Base-by-base conservation (phyloP, 2,329 filamentous ascomycete species). In the Botryotinia globosa region DNA sequence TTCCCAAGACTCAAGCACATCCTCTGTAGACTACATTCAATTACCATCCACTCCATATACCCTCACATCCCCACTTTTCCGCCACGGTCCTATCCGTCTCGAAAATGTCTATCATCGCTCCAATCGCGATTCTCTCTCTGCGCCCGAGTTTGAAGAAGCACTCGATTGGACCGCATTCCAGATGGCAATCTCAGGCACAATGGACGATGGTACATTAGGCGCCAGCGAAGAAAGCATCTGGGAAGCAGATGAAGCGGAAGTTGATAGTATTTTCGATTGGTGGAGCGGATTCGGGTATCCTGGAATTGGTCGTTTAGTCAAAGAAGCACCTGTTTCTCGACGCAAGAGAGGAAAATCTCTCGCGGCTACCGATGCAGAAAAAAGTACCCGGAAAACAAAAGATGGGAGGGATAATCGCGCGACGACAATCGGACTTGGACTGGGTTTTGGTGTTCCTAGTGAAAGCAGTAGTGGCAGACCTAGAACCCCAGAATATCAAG, bases 141-240 rank as follows among this genome's bases (percentile, higher is more conserved):
- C 73, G 62, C 25, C 72, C 56, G 39, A 69, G n/a, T 72, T 74
- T 44, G 87, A 88, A 68, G 86, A 86, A 65, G 85, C 83, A 14
- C 80, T 90, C 5, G 88, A 91, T 82, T 90, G 88, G 88, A 88
- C 86, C 9, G 88, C 88, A 5, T 90, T 90, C 78, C 88, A 91
- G 80, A 89, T 90, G 85, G 88, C 89, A 25, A 89, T 90, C 67
- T 81, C 87, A 0, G 88, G 88, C 59, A 87, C 86, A 8, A 85
- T 86, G 3, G 86, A 85, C 44, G 87, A 88, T 75, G 82, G 87
- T 6, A 67, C 69, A 4, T 39, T 63, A 10, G 72, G 75, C 54
- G 34, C 69, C 1, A 54, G 66, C 54, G 68, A 72, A 32, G 74
- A 77, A 56, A 71, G 48, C 16, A 69, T 76, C 10, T 73, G 65